Conservation (phyloP, 257 asterid genomes). For the Solanum pimpinellifolium region DNA sequence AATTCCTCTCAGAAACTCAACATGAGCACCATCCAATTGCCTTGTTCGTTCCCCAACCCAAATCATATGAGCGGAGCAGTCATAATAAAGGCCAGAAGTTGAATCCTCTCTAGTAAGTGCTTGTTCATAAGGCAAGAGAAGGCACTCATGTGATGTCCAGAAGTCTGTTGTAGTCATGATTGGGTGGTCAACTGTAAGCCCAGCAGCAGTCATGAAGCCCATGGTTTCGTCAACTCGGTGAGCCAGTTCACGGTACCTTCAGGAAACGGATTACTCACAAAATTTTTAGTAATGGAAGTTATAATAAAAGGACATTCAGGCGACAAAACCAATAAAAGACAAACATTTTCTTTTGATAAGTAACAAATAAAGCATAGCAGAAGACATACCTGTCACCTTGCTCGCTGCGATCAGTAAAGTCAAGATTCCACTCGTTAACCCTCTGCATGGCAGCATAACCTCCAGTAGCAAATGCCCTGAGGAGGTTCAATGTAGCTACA, state of each 20-base stretch:
- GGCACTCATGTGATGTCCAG: slow-evolving; percentile 72
- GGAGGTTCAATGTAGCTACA: slow-evolving; percentile 62
- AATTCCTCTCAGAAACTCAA: slow-evolving; percentile 62
- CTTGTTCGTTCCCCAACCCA: slow-evolving; percentile 85
- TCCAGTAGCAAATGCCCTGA: slow-evolving; percentile 73
- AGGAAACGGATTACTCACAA: not conserved
- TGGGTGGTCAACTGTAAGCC: slow-evolving; percentile 52
- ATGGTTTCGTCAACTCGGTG: slow-evolving; percentile 71
- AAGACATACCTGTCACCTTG: slow-evolving; percentile 59
- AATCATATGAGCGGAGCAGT: slow-evolving; percentile 75
- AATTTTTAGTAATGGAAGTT: not conserved
- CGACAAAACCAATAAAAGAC: not conserved
- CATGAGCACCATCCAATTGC: slow-evolving; percentile 68
- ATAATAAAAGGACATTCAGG: not conserved
- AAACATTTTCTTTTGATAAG: not conserved
- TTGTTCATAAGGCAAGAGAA: slow-evolving; percentile 62
- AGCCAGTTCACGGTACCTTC: slow-evolving; percentile 64
- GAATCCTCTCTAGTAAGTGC: slow-evolving; percentile 75
- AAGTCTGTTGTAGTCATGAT: slow-evolving; percentile 66
- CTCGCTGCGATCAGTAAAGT: slow-evolving; percentile 60
- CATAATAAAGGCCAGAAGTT: slow-evolving; percentile 61
- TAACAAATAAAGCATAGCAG: not conserved
- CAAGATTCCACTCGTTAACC: slow-evolving; percentile 77
- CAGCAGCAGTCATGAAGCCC: slow-evolving; percentile 70
- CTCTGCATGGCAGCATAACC: slow-evolving; percentile 81